Evolutionary conservation across 192 early-diverging fungal species (phyloP), one percentile per base, ranked within the genome.

Genomic region (Pilobolus umbonatus): DNA sequence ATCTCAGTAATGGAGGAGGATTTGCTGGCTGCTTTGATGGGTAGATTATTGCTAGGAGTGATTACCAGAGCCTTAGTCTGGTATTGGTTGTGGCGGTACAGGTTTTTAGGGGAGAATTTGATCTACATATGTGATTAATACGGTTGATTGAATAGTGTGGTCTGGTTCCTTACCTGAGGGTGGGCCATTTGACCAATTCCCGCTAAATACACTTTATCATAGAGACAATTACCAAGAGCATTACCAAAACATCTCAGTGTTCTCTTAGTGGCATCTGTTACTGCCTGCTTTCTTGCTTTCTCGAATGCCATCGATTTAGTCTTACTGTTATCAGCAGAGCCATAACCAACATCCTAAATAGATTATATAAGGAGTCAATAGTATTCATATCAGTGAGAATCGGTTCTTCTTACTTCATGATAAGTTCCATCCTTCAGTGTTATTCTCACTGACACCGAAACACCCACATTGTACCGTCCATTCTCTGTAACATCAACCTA

Each of bases 281-380:
- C 75, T 1, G 96, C 88, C 73, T 94, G 91, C 57, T 98, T 98
- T 55, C 86, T 88, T 19, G 88, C 85, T 69, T 96, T 97, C 62
- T 93, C 90, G 40, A 97, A 84, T 4, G 90, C 95, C 21, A 65
- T 59, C 1, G 79, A 83, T 64, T 94, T 95, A 48, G 77, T 83
- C 67, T 78, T 85, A 21, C 69, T 68, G 64, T 90, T 90, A 34
- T 96, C 93, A 26, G 81, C 78, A 49, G 69, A 75, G 1, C 94
- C 96, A 51, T 85, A 93, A 12, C 96, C 96, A 29, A 93, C 76
- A 57, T 94, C 96, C 84, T 92, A 54, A 7, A 14, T 34, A 26
- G n/a, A 21, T 43, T 22, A 29, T 28, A 51, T 30, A 45, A 39
- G 14, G 5, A 24, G 15, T 31, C 19, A 36, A 11, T 42, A 49